A percentile compares a stretch with the other conserved stretches of the same genome.
Conservation (phyloP, 306 rosid genomes). For the Corylus avellana region DNA sequence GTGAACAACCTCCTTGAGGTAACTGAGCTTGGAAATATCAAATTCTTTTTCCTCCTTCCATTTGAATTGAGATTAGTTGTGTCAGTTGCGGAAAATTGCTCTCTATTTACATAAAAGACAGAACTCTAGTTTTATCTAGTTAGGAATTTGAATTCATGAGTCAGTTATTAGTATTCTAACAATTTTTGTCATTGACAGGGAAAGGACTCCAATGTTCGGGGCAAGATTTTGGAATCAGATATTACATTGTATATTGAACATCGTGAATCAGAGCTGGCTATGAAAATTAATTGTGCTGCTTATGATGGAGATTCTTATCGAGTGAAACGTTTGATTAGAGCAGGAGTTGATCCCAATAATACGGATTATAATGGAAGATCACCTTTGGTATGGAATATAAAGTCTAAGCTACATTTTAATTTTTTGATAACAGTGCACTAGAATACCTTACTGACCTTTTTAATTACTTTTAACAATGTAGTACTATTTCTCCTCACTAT, state of each 20-base stretch:
- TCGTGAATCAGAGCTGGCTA: slow-evolving; percentile 53
- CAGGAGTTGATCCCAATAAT: slow-evolving; percentile 66
- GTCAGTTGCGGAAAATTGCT: neutral
- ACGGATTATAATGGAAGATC: slow-evolving; percentile 71
- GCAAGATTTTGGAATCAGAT: slow-evolving; percentile 61
- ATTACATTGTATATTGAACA: slow-evolving; percentile 45
- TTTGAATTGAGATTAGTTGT: neutral
- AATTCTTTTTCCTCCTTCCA: too few species aligned
- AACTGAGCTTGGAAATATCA: neutral
- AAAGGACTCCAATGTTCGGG: slow-evolving; percentile 41
- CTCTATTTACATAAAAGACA: neutral
- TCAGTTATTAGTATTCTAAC: slow-evolving; percentile 7
- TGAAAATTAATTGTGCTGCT: slow-evolving; percentile 58
- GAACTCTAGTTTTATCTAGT: neutral
- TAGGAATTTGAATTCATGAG: neutral
- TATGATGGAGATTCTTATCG: slow-evolving; percentile 50
- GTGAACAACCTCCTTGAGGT: slow-evolving; percentile 68
- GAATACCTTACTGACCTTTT: neutral
- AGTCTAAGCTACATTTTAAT: neutral
- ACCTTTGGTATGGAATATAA: slow-evolving; percentile 53
- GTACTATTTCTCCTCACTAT: neutral
- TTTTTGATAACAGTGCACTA: neutral
- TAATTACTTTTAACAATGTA: neutral
- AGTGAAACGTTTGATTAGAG: slow-evolving; percentile 51
- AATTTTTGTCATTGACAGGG: slow-evolving; percentile 38